Evolutionary conservation across 768 basidiomycete species (phyloP), one percentile per base, ranked within the genome.

Genomic region (Leccinum rimulosum): DNA sequence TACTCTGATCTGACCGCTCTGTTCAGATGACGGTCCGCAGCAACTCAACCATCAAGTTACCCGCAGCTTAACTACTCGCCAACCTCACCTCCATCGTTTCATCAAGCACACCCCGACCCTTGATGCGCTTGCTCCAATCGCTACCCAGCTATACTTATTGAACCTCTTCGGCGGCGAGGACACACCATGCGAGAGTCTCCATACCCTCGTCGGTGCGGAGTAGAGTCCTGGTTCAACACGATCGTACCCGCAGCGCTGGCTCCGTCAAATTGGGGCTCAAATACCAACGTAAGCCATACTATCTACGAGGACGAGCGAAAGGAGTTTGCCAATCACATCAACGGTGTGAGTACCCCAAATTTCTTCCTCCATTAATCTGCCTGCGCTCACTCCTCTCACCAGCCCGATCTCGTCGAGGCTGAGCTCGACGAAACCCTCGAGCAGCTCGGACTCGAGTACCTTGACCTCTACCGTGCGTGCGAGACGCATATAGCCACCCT

Each of bases 301-400:
- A 89, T 98, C 75, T 96, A 97, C 77, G 93, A 98, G 74, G 96
- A 98, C 72, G 96, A 98, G 72, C 82, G 93, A 56, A 79, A 84
- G 22, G 95, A 96, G 70, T 98, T 98, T 77, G 98, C 96, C n/a
- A 90, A 93, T 70, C 96, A 99, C 75, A 98, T 99, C 79, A 99
- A 99, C 72, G 77, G 82, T 59, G 96, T 97, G 68, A 63, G 90
- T 73, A 63, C 31, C n/a, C 54, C 22, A 40, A 40, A 9, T 8
- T 40, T 54, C 30, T 22, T 57, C n/a, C 19, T 53, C 51, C 48
- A 30, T 14, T 15, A 28, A 3, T n/a, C 25, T 17, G 17, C 17
- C 19, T 54, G 28, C 58, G 97, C 27, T 89, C 96, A 93, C 74
- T 79, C 80, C 51, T 77, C 82, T 10, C 91, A 91, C 68, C 80